Conservation (phyloP, 2,329 filamentous ascomycete species). For the Diaporthe citrichinensis region DNA sequence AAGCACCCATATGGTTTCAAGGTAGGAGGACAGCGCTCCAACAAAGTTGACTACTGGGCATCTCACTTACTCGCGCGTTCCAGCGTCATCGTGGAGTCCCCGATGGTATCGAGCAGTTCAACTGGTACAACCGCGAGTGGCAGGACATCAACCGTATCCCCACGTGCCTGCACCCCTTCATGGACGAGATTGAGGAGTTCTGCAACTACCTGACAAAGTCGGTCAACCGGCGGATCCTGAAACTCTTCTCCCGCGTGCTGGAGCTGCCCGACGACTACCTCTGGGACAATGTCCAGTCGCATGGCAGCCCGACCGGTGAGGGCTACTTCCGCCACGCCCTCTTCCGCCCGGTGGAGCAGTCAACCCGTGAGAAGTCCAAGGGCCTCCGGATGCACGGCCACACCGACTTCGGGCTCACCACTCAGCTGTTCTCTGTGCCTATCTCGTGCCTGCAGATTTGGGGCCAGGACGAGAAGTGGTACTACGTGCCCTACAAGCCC, state of each 20-base stretch:
- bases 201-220: constrained; percentile 61
- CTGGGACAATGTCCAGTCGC: constrained; percentile 60
- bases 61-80: not conserved
- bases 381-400: constrained; percentile 62
- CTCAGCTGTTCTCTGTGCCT: constrained; percentile 61
- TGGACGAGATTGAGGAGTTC: constrained; percentile 61
- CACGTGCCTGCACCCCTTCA: constrained; percentile 61
- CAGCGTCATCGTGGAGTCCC: constrained; percentile 57
- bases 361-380: constrained; percentile 50
- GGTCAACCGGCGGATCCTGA: constrained; percentile 59
- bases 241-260: constrained; percentile 58
- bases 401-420: constrained; percentile 63
- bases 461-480: constrained; percentile 60
- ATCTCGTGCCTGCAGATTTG: constrained; percentile 63
- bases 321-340: constrained; percentile 63
- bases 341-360: constrained; percentile 54
- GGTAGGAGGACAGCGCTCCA: constrained; percentile 41
- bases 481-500: constrained; percentile 59
- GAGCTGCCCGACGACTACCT: constrained; percentile 61
- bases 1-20: constrained; percentile 64
- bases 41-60: no score
- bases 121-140: constrained; percentile 65
- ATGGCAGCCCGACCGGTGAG: constrained; percentile 57
- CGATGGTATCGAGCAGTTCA: constrained; percentile 69
- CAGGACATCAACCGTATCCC: constrained; percentile 58